Evolutionary conservation across 495 filamentous ascomycete genomes (phyloP).

Genomic region (Neurospora sp.): DNA sequence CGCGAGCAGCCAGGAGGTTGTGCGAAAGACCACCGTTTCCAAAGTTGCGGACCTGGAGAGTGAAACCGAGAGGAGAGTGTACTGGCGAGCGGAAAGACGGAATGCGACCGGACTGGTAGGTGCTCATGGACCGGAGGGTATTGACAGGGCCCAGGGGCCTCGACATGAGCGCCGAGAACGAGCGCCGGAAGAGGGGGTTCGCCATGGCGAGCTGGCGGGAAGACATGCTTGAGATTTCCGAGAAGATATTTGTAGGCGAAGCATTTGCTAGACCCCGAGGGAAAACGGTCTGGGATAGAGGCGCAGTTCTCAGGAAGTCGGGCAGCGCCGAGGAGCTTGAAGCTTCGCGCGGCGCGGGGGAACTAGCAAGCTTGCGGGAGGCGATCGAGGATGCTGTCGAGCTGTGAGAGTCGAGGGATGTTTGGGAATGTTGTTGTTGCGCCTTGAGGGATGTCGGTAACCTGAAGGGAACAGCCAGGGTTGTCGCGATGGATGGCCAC

Average conservation of each 20-base stretch:
- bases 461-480: constrained; percentile 36
- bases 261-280: constrained; percentile 9
- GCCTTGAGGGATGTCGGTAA: constrained; percentile 7
- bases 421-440: not conserved
- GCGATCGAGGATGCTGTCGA: constrained; percentile 2
- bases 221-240: constrained; percentile 20
- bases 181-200: constrained; percentile 26
- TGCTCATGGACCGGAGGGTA: constrained; percentile 20
- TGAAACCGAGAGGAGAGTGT: constrained; percentile 2
- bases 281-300: constrained; percentile 11
- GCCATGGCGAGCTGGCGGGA: constrained; percentile 22
- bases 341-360: not conserved
- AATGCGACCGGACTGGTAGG: constrained; percentile 14
- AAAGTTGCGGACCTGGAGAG: constrained; percentile 25
- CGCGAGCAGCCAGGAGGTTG: constrained; percentile 44
- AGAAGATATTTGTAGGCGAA: constrained; percentile 16
- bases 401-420: constrained; percentile 2
- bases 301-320: constrained; percentile 28
- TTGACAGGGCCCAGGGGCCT: constrained; percentile 12
- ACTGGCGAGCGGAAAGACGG: constrained; percentile 8
- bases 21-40: constrained; percentile 33
- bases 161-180: constrained; percentile 14
- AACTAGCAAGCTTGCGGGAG: constrained; percentile 3
- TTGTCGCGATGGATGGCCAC: constrained; percentile 45
- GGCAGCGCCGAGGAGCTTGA: constrained; percentile 17